phyloP scores from a whole-genome alignment of 129 eudicot genomes.

The Apium graveolens region DNA sequence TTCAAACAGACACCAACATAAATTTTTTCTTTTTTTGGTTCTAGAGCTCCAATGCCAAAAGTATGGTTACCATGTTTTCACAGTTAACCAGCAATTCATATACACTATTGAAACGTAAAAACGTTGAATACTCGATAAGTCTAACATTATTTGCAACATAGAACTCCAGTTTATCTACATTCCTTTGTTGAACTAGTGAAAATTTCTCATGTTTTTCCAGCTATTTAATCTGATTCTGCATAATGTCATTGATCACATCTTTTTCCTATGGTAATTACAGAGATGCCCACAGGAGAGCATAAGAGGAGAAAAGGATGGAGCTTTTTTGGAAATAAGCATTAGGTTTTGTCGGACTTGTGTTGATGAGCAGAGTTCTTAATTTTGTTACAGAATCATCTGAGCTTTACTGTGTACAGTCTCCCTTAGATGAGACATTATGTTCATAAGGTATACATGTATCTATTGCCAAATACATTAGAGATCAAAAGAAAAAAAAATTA shows the following conservation, averaged over 20 bases:
- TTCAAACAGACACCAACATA: background rate
- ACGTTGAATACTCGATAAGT: too few species aligned
- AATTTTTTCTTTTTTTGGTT: background rate
- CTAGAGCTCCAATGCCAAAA: background rate
- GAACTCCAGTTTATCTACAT: background rate
- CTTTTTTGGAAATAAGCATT: constrained; percentile 51
- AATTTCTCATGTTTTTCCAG: background rate
- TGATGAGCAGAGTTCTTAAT: constrained; percentile 3
- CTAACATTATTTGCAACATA: background rate
- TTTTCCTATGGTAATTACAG: constrained; percentile 28
- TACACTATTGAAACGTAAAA: background rate
- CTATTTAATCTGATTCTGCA: background rate
- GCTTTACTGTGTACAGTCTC: constrained; percentile 21
- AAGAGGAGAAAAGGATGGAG: constrained; percentile 69
- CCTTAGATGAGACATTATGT: constrained; percentile 1
- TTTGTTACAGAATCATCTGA: background rate
- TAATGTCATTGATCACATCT: background rate
- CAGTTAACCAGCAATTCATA: background rate
- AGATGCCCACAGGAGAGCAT: constrained; percentile 42
- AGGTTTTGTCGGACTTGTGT: constrained; percentile 18
- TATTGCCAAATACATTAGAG: background rate
- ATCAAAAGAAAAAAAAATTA: background rate
- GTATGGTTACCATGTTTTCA: background rate
- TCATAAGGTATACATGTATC: background rate
- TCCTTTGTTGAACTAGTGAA: background rate